Evolutionary conservation across 2,329 filamentous ascomycete genomes (phyloP).

Genomic region (Sarocladiaceae sp.): DNA sequence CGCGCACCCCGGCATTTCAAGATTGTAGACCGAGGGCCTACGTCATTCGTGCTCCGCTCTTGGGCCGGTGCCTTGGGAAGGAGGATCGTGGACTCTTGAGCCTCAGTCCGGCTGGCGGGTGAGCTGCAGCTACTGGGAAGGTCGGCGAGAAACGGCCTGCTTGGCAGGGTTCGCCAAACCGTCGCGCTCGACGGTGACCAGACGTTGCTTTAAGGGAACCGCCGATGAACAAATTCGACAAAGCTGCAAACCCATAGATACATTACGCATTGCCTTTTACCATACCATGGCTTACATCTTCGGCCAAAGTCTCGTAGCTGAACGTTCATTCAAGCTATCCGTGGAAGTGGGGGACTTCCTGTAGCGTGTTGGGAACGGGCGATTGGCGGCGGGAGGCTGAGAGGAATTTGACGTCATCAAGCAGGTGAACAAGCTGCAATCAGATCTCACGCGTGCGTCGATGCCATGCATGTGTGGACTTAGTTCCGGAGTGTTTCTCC

Average conservation of each 20-base stretch:
- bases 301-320: too few species aligned
- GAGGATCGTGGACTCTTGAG: not conserved
- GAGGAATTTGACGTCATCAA: not conserved
- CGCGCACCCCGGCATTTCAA: not conserved
- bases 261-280: too few species aligned
- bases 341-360: not conserved
- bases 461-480: not conserved
- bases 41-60: slow-evolving; percentile 1
- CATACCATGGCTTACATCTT: too few species aligned
- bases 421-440: not conserved
- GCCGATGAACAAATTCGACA: too few species aligned
- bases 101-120: not conserved
- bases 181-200: not conserved
- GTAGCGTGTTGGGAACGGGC: not conserved
- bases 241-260: too few species aligned
- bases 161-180: not conserved
- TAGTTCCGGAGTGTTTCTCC: not conserved
- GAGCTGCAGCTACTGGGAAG: not conserved
- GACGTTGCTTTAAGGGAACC: too few species aligned
- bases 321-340: too few species aligned
- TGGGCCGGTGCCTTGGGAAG: not conserved
- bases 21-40: not conserved
- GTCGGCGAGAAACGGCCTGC: not conserved
- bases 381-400: slow-evolving; percentile 3
- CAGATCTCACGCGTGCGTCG: not conserved